These are phyloP conservation scores for Moringa oleifera DNA, from an alignment of 345 rosid species.

Conservation along the genomic window DNA sequence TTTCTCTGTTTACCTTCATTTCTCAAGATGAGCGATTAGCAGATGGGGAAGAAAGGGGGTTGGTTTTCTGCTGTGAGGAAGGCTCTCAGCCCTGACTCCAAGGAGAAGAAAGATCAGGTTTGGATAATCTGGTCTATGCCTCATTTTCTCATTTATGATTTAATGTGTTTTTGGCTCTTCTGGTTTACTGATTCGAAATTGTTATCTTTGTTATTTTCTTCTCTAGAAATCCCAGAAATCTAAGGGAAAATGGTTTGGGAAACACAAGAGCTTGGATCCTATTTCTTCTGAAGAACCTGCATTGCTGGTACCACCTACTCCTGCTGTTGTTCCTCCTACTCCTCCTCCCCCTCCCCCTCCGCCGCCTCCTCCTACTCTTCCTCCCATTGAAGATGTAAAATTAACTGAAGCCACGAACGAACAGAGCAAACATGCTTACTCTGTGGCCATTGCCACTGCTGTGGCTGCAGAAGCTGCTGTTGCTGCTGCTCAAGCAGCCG, in stretches of 20 bases:
- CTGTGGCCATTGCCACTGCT: constrained; percentile 65
- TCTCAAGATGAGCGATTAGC: not conserved
- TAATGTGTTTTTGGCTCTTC: constrained; percentile 7
- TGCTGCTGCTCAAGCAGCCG: constrained; percentile 56
- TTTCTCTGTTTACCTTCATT: not conserved
- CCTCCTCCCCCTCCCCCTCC: constrained; percentile 15
- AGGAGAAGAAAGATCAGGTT: constrained; percentile 50
- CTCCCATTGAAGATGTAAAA: constrained; percentile 32
- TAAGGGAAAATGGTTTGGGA: constrained; percentile 60
- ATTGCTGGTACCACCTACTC: constrained; percentile 10
- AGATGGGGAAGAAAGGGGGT: constrained; percentile 63
- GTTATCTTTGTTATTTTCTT: constrained; percentile 3
- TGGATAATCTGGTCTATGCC: not conserved
- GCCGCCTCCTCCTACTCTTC: constrained; percentile 20
- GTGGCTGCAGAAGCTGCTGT: constrained; percentile 62
- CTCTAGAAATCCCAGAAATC: constrained; percentile 35
- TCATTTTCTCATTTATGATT: not conserved
- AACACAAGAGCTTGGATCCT: constrained; percentile 30
- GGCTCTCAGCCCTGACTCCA: constrained; percentile 48
- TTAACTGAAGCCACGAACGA: constrained; percentile 42
- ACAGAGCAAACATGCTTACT: constrained; percentile 55
- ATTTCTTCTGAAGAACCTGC: constrained; percentile 29
- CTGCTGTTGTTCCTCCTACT: constrained; percentile 14
- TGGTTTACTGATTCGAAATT: not conserved
- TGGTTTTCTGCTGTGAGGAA: constrained; percentile 86